Conservation (phyloP, 352 stramenopile genomes). For the Stramenopiles sp. region DNA sequence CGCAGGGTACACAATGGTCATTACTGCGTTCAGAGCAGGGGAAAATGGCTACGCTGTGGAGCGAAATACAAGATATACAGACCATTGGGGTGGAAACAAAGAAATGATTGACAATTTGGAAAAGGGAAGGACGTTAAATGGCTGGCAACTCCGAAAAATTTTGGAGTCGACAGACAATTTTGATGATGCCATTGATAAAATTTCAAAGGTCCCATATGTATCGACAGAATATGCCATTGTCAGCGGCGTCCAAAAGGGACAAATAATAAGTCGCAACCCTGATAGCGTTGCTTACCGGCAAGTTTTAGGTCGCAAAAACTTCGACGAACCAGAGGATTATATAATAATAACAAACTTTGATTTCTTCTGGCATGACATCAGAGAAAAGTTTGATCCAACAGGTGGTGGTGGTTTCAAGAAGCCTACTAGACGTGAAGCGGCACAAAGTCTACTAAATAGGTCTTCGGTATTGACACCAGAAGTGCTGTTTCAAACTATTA, state of each 20-base stretch:
- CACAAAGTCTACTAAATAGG: neutral
- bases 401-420: neutral
- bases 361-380: constrained; percentile 6
- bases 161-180: neutral
- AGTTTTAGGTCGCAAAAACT: constrained; percentile 1
- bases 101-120: constrained; percentile 11
- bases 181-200: constrained; percentile 1
- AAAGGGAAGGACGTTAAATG: neutral
- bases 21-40: constrained; percentile 5
- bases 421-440: neutral
- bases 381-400: constrained; percentile 2
- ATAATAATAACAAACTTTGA: constrained; percentile 12
- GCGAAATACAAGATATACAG: neutral
- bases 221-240: constrained; percentile 10
- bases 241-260: neutral
- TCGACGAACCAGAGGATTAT: constrained; percentile 12
- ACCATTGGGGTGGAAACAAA: constrained; percentile 10
- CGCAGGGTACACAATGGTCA: constrained; percentile 6
- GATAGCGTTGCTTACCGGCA: constrained; percentile 9
- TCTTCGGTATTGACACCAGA: neutral
- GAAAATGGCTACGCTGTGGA: neutral
- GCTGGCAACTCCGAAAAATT: neutral
- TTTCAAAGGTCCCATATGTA: neutral
- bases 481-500: constrained; percentile 5
- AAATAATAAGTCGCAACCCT: neutral